phyloP scores from a whole-genome alignment of 2,329 filamentous ascomycete genomes.

The Tolypocladium album region DNA sequence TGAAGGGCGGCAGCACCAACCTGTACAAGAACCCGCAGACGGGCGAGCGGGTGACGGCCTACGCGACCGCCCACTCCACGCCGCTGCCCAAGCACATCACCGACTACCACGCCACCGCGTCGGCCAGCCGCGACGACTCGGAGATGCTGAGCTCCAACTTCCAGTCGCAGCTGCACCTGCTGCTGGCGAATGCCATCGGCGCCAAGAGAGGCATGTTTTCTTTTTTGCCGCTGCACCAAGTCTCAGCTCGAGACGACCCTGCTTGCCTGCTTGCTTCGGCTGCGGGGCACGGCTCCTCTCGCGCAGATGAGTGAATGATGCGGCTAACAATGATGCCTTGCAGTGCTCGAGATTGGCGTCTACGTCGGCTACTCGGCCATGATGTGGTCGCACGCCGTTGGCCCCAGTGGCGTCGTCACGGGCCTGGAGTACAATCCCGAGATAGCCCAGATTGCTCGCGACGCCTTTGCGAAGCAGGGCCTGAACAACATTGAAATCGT shows the following conservation, averaged over 20 bases:
- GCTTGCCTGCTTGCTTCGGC: too few relatives aligned
- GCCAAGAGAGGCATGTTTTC: slow-evolving; percentile 25
- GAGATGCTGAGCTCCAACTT: slow-evolving; percentile 30
- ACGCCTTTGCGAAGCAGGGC: slow-evolving; percentile 25
- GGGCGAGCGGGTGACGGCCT: slow-evolving; percentile 28
- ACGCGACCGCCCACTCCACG: slow-evolving; percentile 30
- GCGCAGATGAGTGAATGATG: too few relatives aligned
- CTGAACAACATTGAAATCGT: slow-evolving; percentile 35
- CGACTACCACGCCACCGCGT: slow-evolving; percentile 26
- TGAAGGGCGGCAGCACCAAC: slow-evolving; percentile 26
- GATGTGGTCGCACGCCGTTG: slow-evolving; percentile 35
- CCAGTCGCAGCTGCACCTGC: slow-evolving; percentile 28
- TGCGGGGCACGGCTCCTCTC: too few relatives aligned
- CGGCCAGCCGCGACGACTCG: slow-evolving; percentile 15
- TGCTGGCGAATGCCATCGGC: slow-evolving; percentile 28
- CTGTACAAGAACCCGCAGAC: slow-evolving; percentile 32
- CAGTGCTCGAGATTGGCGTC: slow-evolving; percentile 38
- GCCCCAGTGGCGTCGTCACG: slow-evolving; percentile 28
- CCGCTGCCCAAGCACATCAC: slow-evolving; percentile 29
- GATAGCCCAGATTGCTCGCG: slow-evolving; percentile 29
- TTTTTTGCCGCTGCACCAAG: neutral
- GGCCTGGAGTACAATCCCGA: slow-evolving; percentile 34
- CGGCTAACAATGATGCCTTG: neutral
- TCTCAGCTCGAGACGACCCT: too few relatives aligned
- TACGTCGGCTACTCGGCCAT: slow-evolving; percentile 38